These are phyloP conservation scores for Cyclocybe cylindracea DNA, from an alignment of 768 basidiomycete genomes.

Conservation along the genomic window DNA sequence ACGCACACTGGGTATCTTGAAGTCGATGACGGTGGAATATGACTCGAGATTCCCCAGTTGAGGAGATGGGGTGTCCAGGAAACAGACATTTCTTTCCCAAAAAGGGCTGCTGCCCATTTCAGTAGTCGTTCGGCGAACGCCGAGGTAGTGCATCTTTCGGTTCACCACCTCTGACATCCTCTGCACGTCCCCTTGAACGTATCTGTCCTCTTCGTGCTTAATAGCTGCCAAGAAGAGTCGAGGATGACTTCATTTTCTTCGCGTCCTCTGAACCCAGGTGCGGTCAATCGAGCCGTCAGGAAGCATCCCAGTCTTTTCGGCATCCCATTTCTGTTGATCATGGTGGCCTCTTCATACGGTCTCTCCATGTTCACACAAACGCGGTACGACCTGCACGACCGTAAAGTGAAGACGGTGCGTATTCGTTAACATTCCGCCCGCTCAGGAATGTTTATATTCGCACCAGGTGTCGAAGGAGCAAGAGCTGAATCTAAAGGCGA, in stretches of 20 bases:
- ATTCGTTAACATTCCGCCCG: neutral
- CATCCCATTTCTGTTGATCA: conserved; percentile 80
- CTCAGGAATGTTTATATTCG: neutral
- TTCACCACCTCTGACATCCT: too few species aligned
- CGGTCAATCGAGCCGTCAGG: conserved; percentile 44
- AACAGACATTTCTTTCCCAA: too few species aligned
- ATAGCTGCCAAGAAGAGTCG: conserved; percentile 1
- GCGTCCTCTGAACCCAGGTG: conserved; percentile 42
- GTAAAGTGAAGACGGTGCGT: conserved; percentile 70
- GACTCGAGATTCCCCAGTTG: too few species aligned
- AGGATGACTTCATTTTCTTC: conserved; percentile 54
- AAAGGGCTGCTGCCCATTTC: too few species aligned
- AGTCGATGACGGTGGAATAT: too few species aligned
- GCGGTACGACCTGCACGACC: conserved; percentile 85
- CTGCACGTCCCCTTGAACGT: too few species aligned
- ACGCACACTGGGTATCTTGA: too few species aligned
- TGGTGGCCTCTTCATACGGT: conserved; percentile 86
- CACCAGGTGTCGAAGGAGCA: conserved; percentile 72
- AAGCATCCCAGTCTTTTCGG: conserved; percentile 79
- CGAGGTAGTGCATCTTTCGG: too few species aligned
- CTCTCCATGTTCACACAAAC: conserved; percentile 85
- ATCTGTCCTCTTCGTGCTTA: neutral
- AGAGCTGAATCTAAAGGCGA: conserved; percentile 68
- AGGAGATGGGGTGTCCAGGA: too few species aligned
- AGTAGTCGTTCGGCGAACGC: too few species aligned